Conservation (phyloP, 352 stramenopile genomes). For the Phytophthora hybrid region DNA sequence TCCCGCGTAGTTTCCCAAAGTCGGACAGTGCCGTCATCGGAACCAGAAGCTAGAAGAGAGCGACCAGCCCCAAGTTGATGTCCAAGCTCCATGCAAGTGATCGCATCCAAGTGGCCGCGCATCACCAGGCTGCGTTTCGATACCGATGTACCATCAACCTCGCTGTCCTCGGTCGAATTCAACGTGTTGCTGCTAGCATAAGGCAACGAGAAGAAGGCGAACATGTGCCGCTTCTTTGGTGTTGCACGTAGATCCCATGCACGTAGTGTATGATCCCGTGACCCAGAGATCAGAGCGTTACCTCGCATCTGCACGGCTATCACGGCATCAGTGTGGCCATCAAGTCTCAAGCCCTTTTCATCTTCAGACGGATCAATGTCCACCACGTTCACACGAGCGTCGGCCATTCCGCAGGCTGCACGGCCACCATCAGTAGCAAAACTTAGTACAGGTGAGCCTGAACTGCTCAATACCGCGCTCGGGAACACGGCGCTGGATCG, state of each 20-base stretch:
- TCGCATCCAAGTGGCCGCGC: slow-evolving; percentile 63
- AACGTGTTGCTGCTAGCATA: slow-evolving; percentile 24
- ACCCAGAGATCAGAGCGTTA: slow-evolving; percentile 71
- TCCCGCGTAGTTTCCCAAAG: slow-evolving; percentile 82
- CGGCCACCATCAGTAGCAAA: slow-evolving; percentile 58
- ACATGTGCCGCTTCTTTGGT: slow-evolving; percentile 64
- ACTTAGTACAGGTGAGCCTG: slow-evolving; percentile 56
- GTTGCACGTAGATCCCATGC: slow-evolving; percentile 76
- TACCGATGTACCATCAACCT: slow-evolving; percentile 65
- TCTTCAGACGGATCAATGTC: slow-evolving; percentile 41
- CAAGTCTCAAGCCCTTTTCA: slow-evolving; percentile 52
- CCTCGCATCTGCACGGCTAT: slow-evolving; percentile 67
- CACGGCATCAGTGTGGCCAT: slow-evolving; percentile 68
- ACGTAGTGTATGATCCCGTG: slow-evolving; percentile 76
- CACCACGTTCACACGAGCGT: slow-evolving; percentile 53
- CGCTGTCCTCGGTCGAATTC: slow-evolving; percentile 28
- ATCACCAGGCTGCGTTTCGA: slow-evolving; percentile 72
- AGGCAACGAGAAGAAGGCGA: slow-evolving; percentile 65
- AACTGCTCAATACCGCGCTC: slow-evolving; percentile 32
- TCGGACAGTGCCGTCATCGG: slow-evolving; percentile 71
- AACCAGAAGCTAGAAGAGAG: slow-evolving; percentile 70
- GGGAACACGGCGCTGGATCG: slow-evolving; percentile 37
- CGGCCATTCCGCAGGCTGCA: slow-evolving; percentile 59
- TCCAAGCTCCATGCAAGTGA: slow-evolving; percentile 79
- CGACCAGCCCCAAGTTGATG: slow-evolving; percentile 70